Evolutionary conservation across 116 monocot genomes (phyloP), one percentile per base, ranked within the genome.

Genomic region (Papilionanthe hybrid): DNA sequence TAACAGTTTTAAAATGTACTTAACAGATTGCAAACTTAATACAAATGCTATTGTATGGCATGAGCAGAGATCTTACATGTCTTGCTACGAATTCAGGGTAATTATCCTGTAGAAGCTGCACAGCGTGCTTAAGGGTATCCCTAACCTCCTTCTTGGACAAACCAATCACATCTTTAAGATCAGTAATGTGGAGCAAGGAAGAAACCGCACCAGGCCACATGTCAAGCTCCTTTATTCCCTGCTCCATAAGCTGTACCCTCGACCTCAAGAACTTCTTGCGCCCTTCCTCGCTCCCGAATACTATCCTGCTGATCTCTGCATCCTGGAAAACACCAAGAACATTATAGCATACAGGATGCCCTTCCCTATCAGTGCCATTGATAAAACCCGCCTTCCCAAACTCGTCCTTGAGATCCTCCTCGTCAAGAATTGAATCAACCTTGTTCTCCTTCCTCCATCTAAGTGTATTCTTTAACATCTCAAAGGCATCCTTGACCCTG

Each of bases 181-280:
- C 95, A 7, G 83, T 84, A 11, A 95, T 72, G 69, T 95, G 89
- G 42, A 91, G 12, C 77, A 95, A 73, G 6, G 88, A 75, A 2
- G 57, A 78, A 6, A 68, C 78, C 2, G 72, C 85, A 2, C 84
- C 86, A 1, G 77, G 81, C 73, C 76, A 81, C 67, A 92, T 80
- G 80, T 81, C 83, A 42, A 71, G 71, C 80, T 75, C 28, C 57
- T 44, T 53, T 20, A 97, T 82, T n/a, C 84, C 89, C 84, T 80
- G 81, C 89, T 92, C 95, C 95, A 95, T 91, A 7, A 84, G 50
- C 76, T 66, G 79, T 48, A 97, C 88, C 66, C 92, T 81, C 90
- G 89, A 92, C 81, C 84, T 77, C 68, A 97, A 18, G 57, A 92
- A 86, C 68, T 78, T 86, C 78, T 87, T 87, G 23, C 86, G 60